These are phyloP conservation scores for Pseudevernia furfuracea DNA, from an alignment of 495 filamentous ascomycete species.

Conservation along the genomic window DNA sequence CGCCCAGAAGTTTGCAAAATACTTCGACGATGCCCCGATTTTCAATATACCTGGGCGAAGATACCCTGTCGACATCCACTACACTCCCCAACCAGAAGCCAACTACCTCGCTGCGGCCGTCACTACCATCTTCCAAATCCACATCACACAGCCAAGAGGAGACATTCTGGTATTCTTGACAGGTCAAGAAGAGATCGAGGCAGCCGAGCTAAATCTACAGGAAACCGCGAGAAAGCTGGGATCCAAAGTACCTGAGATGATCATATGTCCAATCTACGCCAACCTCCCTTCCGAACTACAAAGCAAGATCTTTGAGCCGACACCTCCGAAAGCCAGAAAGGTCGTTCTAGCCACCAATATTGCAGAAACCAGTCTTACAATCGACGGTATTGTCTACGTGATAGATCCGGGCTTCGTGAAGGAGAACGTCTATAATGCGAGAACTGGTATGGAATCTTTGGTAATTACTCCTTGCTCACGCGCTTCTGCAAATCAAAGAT, in stretches of 20 bases:
- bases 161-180: constrained; percentile 90
- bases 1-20: constrained; percentile 83
- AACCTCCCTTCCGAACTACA: constrained; percentile 82
- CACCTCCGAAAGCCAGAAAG: constrained; percentile 70
- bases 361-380: constrained; percentile 81
- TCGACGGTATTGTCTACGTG: constrained; percentile 86
- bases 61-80: constrained; percentile 88
- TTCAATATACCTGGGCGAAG: constrained; percentile 91
- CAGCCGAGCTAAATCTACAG: constrained; percentile 68
- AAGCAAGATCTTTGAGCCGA: constrained; percentile 83
- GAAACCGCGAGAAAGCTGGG: constrained; percentile 78
- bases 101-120: constrained; percentile 90
- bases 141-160: constrained; percentile 75
- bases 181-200: constrained; percentile 86
- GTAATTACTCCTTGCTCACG: constrained; percentile 88
- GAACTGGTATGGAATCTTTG: constrained; percentile 84
- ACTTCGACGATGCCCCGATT: constrained; percentile 92
- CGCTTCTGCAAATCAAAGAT: constrained; percentile 89
- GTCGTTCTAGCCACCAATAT: constrained; percentile 88
- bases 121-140: constrained; percentile 93
- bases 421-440: constrained; percentile 88
- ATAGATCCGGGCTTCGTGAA: constrained; percentile 92
- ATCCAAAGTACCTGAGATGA: constrained; percentile 73
- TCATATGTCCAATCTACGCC: constrained; percentile 83
- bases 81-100: constrained; percentile 84